Evolutionary conservation across 495 filamentous ascomycete genomes (phyloP).

Genomic region (Diplogelasinospora grovesii): DNA sequence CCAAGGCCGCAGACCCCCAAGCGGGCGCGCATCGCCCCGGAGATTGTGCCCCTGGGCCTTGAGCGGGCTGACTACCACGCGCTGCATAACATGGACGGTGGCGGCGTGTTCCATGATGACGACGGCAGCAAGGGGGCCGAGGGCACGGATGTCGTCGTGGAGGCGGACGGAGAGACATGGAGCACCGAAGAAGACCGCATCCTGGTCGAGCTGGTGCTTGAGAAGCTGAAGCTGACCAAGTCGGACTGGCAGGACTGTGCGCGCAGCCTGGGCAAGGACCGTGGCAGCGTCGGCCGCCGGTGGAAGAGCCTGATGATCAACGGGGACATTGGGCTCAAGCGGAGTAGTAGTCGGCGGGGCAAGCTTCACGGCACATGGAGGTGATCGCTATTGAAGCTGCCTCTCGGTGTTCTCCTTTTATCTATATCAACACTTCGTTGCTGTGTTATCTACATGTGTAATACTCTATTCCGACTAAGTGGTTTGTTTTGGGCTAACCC

Average conservation of each 20-base stretch:
- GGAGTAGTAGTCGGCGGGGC: constrained; percentile 37
- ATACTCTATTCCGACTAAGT: no score
- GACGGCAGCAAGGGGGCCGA: constrained; percentile 20
- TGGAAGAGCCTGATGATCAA: constrained; percentile 62
- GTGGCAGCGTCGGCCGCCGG: constrained; percentile 57
- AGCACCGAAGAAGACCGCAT: constrained; percentile 62
- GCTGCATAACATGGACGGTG: constrained; percentile 36
- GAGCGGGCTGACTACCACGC: constrained; percentile 58
- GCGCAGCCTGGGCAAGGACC: constrained; percentile 56
- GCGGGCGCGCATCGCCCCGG: constrained; percentile 57
- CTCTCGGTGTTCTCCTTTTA: background rate
- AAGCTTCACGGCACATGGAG: constrained; percentile 47
- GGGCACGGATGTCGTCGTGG: constrained; percentile 30
- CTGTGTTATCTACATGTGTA: no score
- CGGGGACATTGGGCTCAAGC: constrained; percentile 54
- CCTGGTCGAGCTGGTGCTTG: constrained; percentile 65
- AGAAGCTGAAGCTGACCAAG: constrained; percentile 66
- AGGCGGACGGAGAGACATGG: constrained; percentile 49
- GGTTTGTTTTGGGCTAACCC: no score
- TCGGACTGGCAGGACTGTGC: constrained; percentile 78
- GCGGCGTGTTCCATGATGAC: constrained; percentile 14
- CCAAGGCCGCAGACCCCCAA: constrained; percentile 59
- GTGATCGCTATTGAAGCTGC: constrained; percentile 24
- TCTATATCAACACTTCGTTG: no score
- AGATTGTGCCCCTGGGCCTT: constrained; percentile 61